Evolutionary conservation across 176 grass and related monocot species (phyloP), one percentile per base, ranked within the genome.

Genomic region (Chrysopogon serrulatus): DNA sequence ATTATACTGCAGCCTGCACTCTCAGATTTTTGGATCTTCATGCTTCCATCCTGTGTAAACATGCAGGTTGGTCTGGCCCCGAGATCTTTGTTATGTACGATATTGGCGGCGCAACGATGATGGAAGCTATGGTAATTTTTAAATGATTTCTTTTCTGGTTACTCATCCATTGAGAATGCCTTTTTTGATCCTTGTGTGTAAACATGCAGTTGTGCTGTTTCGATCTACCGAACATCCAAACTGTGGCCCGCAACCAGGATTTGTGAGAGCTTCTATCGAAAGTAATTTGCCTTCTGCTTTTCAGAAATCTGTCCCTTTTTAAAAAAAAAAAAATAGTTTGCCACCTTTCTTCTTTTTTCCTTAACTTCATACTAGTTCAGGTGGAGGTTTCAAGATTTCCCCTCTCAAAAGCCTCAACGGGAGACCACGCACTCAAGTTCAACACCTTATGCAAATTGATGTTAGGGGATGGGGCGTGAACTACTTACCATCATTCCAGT

Each of bases 401-500:
- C 96, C 96, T 84, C 89, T 98, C 77, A 95, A 92, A 88, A 39
- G 71, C 66, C 68, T 90, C 51, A 84, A 93, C 61, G 91, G 96
- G 26, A 95, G 81, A 74, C 89, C 84, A 3, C 84, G 89, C 47
- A 90, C 96, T 69, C 96, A 98, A 88, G 96, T 98, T 71, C 93
- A 98, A 82, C 85, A 98, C 76, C 89, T 98, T 88, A 98, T 98
- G 91, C 96, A 98, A 87, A 95, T 98, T 86, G 96, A 98, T 90
- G 81, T 98, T 30, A 98, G 92, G 74, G 96, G 96, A 88, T 98
- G 92, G 95, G 92, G 90, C 5, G 63, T 88, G 17, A 87, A 92
- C 65, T 98, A 92, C 37, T 17, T 95, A 68, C 79, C 96, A 70
- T 95, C 96, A 83, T 95, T 98, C 83, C 93, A 98, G 72, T 94